Evolutionary conservation across 352 stramenopile species (phyloP).

Genomic region (Achlya hypogyna): DNA sequence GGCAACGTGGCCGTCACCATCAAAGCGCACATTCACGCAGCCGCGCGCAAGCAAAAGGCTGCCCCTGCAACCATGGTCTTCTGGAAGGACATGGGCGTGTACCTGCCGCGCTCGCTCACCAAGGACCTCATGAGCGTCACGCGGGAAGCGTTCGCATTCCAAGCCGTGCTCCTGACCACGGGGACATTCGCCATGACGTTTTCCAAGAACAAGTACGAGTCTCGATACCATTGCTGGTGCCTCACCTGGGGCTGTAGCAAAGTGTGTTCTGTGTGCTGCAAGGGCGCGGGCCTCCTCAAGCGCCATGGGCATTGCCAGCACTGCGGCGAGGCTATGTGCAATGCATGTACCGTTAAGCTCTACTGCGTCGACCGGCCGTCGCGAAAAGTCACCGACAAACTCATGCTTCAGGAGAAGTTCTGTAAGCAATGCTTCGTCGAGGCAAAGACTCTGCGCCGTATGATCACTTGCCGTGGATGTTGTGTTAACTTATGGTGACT

Average conservation of each 20-base stretch:
- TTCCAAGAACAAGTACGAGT: conserved; percentile 4
- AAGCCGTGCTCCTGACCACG: conserved; percentile 7
- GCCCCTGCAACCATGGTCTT: background rate
- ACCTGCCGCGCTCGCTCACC: background rate
- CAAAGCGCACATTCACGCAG: background rate
- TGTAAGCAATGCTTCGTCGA: conserved; percentile 1
- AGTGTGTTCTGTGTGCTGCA: background rate
- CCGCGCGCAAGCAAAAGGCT: background rate
- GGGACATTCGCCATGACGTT: background rate
- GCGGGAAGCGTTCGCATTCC: background rate
- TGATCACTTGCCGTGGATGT: background rate
- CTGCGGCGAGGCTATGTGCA: background rate
- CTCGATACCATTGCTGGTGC: background rate
- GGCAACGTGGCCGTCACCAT: background rate
- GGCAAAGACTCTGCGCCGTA: background rate
- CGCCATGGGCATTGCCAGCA: conserved; percentile 6
- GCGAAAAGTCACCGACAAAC: background rate
- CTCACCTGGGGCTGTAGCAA: background rate
- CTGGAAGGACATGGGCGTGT: conserved; percentile 8
- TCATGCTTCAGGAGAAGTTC: conserved; percentile 2
- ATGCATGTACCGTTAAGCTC: background rate
- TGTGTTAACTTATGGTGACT: background rate
- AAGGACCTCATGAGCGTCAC: background rate
- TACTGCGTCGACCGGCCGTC: conserved; percentile 5
- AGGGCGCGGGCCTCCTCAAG: background rate